Evolutionary conservation across 129 eudicot genomes (phyloP), one percentile per base, ranked within the genome.

Genomic region (Centella asiatica): DNA sequence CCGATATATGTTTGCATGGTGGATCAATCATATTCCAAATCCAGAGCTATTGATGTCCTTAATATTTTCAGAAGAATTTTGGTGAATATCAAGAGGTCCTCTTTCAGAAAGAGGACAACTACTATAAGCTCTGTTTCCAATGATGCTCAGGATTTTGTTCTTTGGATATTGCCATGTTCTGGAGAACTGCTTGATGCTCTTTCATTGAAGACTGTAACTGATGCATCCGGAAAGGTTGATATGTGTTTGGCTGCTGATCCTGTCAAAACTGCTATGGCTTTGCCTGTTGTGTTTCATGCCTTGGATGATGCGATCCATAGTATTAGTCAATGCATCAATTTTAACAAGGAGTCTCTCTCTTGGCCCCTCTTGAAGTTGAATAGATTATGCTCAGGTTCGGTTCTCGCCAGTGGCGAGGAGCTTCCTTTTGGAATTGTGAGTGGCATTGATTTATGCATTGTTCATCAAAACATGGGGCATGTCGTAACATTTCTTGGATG

Each of bases 341-440:
- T 79, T 25, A 62, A 60, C 22, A 80, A 76, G 57, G 77, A 75
- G 60, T 71, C 78, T 36, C 81, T 92, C 33, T 78, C 76, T 49
- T 84, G 94, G 98, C 98, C 98, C 54, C 77, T 87, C 64, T 44
- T 92, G 49, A 87, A 85, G 90, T 51, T 81, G 57, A 87, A 92
- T 78, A 92, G 96, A 84, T 67, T 92, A 69, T 85, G 83, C 69
- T 77, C 88, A 64, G 98, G 96, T 58, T 78, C 78, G 3, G 86
- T 84, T 71, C 96, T 92, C 70, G 96, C 96, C 11, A 92, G 96
- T 48, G 94, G 96, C 55, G 98, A 92, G 81, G 98, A 92, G 83
- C 86, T 87, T 61, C 98, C 98, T 64, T 82, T 87, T 76, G 98
- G 98, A 69, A 80, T 92, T 71, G 98, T 92, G 75, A 87, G 98